Evolutionary conservation across 441 rosid genomes (phyloP), one percentile per base, ranked within the genome.

Genomic region (Cnidoscolus chayamansa): DNA sequence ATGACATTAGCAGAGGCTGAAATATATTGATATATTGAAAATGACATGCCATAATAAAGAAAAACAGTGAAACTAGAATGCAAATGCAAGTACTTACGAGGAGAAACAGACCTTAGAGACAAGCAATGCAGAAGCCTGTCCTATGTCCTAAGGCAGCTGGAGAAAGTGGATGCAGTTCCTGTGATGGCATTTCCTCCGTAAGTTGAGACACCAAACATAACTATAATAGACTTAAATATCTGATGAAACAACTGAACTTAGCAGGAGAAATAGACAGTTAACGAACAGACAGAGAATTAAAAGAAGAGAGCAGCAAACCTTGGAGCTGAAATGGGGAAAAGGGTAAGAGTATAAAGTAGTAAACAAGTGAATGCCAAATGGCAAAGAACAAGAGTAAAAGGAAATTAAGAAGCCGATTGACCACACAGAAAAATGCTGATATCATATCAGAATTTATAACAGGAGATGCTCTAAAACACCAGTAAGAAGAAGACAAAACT

Each of bases 391-490:
- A 16, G 7, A 4, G 47, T 49, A 0, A 31, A 47, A 65, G 7
- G 4, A 48, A 47, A 10, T 0, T 19, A 68, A 48, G 58, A 72
- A 53, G 70, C 76, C 76, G 65, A 65, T 45, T 66, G 43, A 66
- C 43, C 71, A 66, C 58, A 17, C 8, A 9, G 55, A 31, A 20
- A 56, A 37, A 54, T 6, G 61, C 45, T 66, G 63, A 59, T 51
- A 1, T 74, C 68, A 69, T 48, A 1, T 4, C 7, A 0, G 77
- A 53, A 75, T 75, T 75, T 75, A 75, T 72, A 68, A 50, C 20
- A 49, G 16, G 1, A 68, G 77, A 74, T 67, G 47, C 71, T 32
- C 32, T 47, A 49, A 57, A 31, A 65, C 7, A 58, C n/a, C 59
- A 56, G 7, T 1, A 57, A 31, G 51, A 25, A 58, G 0, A 65